Evolutionary conservation across 305 asterid genomes (phyloP).

Genomic region (Caryopteris hybrid): DNA sequence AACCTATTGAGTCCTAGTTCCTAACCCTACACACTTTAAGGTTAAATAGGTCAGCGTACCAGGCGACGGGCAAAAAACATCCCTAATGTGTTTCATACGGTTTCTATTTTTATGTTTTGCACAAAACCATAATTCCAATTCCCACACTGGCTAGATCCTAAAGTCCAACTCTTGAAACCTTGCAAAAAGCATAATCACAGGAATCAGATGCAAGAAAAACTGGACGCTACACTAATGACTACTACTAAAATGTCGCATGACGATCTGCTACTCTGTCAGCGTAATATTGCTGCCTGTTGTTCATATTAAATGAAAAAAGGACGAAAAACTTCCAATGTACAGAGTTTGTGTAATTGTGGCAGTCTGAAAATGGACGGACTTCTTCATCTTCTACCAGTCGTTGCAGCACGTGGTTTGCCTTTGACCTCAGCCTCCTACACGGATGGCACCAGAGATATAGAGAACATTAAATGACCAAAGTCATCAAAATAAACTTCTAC

Average conservation of each 20-base stretch:
- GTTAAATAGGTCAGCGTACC: too few relatives aligned
- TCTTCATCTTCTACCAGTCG: constrained; percentile 59
- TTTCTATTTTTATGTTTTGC: too few relatives aligned
- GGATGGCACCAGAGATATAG: background rate
- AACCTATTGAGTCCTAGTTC: too few relatives aligned
- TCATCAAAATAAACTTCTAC: background rate
- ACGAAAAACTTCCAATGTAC: background rate
- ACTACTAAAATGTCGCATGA: background rate
- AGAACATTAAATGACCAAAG: background rate
- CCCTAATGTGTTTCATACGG: too few relatives aligned
- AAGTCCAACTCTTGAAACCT: too few relatives aligned
- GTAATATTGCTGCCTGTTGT: background rate
- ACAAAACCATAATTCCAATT: too few relatives aligned
- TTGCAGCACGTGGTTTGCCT: constrained; percentile 60
- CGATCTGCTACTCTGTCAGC: background rate
- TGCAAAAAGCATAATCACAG: background rate
- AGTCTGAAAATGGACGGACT: background rate
- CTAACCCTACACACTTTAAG: too few relatives aligned
- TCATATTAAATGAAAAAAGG: background rate
- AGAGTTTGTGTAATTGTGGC: background rate
- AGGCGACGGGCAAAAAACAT: too few relatives aligned
- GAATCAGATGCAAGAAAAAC: background rate
- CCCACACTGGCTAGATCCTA: too few relatives aligned
- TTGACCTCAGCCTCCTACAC: constrained; percentile 79
- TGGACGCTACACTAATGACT: background rate